A percentile compares a stretch with the other conserved stretches of the same genome.
Conservation (phyloP, 2,329 filamentous ascomycete genomes). For the Paecilomyces sp. region DNA sequence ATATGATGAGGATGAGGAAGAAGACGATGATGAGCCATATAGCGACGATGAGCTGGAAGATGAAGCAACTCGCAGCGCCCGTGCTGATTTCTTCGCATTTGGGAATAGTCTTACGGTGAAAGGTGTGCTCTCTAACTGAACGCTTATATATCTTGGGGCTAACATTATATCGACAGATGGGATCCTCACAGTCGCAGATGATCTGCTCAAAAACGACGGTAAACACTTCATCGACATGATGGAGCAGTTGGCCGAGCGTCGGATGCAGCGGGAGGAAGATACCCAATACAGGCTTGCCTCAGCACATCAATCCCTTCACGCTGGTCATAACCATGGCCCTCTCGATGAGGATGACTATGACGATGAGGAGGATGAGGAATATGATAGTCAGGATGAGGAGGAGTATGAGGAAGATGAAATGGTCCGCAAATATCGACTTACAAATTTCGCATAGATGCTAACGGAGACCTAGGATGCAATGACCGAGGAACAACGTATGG, state of each 20-base stretch:
- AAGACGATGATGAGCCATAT: slow-evolving; percentile 63
- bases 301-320: slow-evolving; percentile 53
- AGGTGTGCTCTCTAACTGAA: slow-evolving; percentile 41
- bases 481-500: slow-evolving; percentile 98
- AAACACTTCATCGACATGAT: slow-evolving; percentile 99
- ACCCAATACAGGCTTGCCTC: slow-evolving; percentile 61
- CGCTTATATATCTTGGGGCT: background rate
- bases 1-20: slow-evolving; percentile 54
- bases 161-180: slow-evolving; percentile 52
- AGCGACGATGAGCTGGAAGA: slow-evolving; percentile 59
- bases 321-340: slow-evolving; percentile 68
- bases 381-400: slow-evolving; percentile 57
- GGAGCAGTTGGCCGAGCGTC: slow-evolving; percentile 94
- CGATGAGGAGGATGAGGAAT: slow-evolving; percentile 70
- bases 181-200: slow-evolving; percentile 96
- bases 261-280: slow-evolving; percentile 95
- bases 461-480: slow-evolving; percentile 66
- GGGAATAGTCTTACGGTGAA: slow-evolving; percentile 96
- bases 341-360: slow-evolving; percentile 69
- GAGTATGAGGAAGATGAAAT: slow-evolving; percentile 61
- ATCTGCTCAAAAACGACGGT: slow-evolving; percentile 96
- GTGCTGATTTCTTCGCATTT: slow-evolving; percentile 90
- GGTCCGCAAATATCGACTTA: slow-evolving; percentile 32
- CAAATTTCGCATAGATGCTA: slow-evolving; percentile 30
- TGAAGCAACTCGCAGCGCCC: slow-evolving; percentile 53